Conservation (phyloP, 371 early-diverging fungal species). For the Chytridiales sp. region DNA sequence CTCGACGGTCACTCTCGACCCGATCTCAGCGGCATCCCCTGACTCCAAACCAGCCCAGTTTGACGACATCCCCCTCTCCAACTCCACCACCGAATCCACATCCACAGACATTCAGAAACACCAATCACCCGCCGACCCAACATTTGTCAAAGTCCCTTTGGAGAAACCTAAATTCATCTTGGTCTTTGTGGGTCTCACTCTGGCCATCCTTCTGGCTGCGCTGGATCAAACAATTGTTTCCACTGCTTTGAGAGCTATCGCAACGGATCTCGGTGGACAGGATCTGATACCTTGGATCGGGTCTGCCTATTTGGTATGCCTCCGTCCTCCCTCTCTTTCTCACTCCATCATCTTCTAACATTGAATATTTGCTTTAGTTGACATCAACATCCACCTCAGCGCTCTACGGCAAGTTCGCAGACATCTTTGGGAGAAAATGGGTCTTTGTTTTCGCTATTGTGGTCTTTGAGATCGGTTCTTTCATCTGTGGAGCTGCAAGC, state of each 20-base stretch:
- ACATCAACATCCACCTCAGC: not conserved
- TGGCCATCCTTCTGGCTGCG: constrained; percentile 64
- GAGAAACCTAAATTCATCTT: constrained; percentile 7
- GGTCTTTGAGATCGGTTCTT: constrained; percentile 63
- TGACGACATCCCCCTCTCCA: no score
- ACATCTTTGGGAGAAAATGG: constrained; percentile 59
- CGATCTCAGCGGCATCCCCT: no score
- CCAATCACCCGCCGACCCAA: no score
- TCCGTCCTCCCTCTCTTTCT: no score
- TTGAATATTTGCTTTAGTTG: not conserved
- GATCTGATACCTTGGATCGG: constrained; percentile 64
- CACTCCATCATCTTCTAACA: constrained; percentile 22
- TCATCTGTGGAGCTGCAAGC: constrained; percentile 62
- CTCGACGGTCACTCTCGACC: no score
- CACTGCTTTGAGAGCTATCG: constrained; percentile 43
- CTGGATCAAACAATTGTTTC: constrained; percentile 75
- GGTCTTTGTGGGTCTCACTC: constrained; percentile 29
- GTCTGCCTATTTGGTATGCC: constrained; percentile 33
- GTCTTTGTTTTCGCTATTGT: constrained; percentile 60
- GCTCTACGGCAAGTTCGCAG: constrained; percentile 26
- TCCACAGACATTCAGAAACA: no score
- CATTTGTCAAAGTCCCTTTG: constrained; percentile 9
- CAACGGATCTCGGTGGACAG: constrained; percentile 51
- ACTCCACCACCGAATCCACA: no score
- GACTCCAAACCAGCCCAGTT: no score